Percentiles rank a stretch among this genome's conserved stretches.
Conservation (phyloP, 1,284 basidiomycete species). For the Leccinum subrobustum region DNA sequence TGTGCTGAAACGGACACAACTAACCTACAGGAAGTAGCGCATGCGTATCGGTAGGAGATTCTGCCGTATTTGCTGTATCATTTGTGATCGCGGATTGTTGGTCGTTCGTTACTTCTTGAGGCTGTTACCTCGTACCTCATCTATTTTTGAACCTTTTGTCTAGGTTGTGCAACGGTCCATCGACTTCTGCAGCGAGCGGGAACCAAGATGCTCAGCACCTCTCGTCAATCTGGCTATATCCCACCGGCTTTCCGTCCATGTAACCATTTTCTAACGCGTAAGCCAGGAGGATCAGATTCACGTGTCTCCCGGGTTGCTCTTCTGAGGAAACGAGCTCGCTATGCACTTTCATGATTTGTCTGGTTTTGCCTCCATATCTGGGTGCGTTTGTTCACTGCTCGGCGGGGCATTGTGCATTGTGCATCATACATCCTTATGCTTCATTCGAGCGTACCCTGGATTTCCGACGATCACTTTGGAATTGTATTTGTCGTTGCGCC, state of each 20-base stretch:
- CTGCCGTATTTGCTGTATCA: neutral
- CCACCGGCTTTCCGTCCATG: too few relatives aligned
- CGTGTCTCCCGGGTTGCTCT: too few relatives aligned
- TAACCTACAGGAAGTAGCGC: neutral
- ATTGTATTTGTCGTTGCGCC: neutral
- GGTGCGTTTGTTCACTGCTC: neutral
- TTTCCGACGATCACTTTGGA: neutral
- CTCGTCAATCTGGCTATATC: neutral
- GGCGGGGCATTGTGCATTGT: neutral
- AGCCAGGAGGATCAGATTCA: too few relatives aligned
- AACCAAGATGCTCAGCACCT: neutral
- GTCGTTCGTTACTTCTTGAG: neutral
- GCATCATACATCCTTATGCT: neutral
- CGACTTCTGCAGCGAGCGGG: neutral
- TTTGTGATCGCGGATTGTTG: neutral
- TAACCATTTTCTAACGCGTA: too few relatives aligned
- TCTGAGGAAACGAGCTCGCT: neutral
- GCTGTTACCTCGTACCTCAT: neutral
- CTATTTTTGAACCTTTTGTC: neutral
- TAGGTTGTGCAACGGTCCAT: neutral
- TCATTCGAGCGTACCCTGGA: neutral
- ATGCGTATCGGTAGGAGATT: neutral
- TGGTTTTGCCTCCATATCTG: neutral
- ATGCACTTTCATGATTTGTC: neutral
- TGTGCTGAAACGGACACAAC: neutral